Evolutionary conservation across 2,329 filamentous ascomycete genomes (phyloP).

Genomic region (Coniochaeta ligniaria): DNA sequence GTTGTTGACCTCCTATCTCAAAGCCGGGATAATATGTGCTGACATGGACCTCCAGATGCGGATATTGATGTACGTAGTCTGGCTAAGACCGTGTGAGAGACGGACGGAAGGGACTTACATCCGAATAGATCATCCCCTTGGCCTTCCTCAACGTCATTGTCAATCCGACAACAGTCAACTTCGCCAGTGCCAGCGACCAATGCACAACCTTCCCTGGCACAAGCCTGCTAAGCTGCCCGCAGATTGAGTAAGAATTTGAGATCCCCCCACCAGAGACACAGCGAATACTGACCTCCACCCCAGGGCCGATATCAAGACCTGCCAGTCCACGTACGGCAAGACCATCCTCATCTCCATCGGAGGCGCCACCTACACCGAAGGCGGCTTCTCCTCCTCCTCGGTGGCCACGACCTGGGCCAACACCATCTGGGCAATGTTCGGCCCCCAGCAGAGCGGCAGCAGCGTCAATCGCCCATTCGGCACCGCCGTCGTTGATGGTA

Average conservation of each 20-base stretch:
- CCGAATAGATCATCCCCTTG: conserved; percentile 49
- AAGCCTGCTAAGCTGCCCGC: conserved; percentile 50
- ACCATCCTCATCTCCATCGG: conserved; percentile 67
- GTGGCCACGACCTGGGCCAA: conserved; percentile 51
- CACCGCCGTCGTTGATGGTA: conserved; percentile 56
- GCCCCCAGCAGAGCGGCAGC: conserved; percentile 39
- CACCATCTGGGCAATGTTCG: conserved; percentile 65
- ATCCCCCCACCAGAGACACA: conserved; percentile 10
- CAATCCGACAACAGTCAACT: conserved; percentile 49
- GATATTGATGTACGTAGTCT: conserved; percentile 4
- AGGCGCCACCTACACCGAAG: conserved; percentile 62
- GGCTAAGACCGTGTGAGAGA: background rate
- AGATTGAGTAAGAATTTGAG: conserved; percentile 48
- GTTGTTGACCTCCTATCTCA: conserved; percentile 14
- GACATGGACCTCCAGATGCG: background rate
- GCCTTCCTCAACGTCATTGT: conserved; percentile 55
- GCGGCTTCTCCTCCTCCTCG: conserved; percentile 49
- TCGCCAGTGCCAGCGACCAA: conserved; percentile 55
- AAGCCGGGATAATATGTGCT: background rate
- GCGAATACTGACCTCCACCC: conserved; percentile 8
- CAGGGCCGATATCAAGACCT: conserved; percentile 43
- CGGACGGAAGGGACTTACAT: background rate
- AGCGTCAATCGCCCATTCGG: conserved; percentile 58
- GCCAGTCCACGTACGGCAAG: conserved; percentile 56
- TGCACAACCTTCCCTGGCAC: conserved; percentile 55